Base-by-base conservation (phyloP, 1,139 yeast genomes). In the Spathaspora sp. region DNA sequence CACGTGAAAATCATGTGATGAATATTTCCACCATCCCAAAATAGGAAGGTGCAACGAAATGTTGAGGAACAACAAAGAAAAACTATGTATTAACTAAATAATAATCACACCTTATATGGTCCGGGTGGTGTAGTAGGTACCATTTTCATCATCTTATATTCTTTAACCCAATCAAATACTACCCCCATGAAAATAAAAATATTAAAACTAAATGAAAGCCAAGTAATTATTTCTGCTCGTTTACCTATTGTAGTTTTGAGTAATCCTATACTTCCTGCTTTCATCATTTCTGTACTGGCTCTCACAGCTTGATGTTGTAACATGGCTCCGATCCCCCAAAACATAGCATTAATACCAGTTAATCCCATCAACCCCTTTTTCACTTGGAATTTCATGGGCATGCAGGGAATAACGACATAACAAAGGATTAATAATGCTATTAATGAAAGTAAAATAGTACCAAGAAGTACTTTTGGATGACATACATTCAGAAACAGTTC, bases 291-390 rank as follows among this genome's bases (percentile, higher is more conserved):
- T 2, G 61, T 55, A 3, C 80, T 73, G 0, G 86, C 68, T 38
- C 67, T 68, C 0, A 75, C 72, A 0, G 87, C 87, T 42, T 84
- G 83, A 52, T 82, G 84, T 43, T 78, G 77, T 70, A 89, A 76
- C 78, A 85, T 82, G 1, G 89, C 74, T 0, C 89, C 89, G 40
- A 84, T 63, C 0, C 88, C 87, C 87, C 89, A 84, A 3, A 83
- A 46, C 9, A 84, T 54, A 23, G 76, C 67, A 43, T 75, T 60
- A 0, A 68, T 47, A 0, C 74, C 63, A 4, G 78, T 63, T 16
- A 78, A 48, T 0, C 65, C 58, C 31, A 78, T 53, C 8, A 70
- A 59, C 2, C 68, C 51, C 43, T 65, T 70, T 25, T 66, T 63
- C 4, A 72, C 59, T 7, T 58, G 26, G 0, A 51, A 15, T 48